Conservation (phyloP, 192 early-diverging fungal genomes). For the Tieghemiomyces parasiticus region DNA sequence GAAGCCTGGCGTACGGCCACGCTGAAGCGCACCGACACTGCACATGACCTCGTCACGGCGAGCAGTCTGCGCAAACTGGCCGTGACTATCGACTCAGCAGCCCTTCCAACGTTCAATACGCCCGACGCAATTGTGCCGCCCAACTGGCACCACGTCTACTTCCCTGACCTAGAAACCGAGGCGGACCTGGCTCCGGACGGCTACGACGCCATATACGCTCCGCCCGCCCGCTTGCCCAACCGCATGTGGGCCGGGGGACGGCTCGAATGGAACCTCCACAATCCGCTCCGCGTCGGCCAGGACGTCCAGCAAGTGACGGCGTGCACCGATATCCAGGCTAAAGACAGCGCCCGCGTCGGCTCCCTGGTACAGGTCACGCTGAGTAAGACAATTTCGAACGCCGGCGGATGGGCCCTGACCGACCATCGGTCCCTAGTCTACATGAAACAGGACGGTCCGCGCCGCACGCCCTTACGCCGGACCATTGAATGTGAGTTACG, state of each 20-base stretch:
- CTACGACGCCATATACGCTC: constrained; percentile 59
- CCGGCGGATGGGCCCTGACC: constrained; percentile 35
- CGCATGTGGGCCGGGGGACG: constrained; percentile 85
- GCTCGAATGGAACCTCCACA: constrained; percentile 36
- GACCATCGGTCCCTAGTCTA: constrained; percentile 63
- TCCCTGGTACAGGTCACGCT: constrained; percentile 55
- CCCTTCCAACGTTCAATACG: background rate
- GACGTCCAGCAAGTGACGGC: constrained; percentile 38
- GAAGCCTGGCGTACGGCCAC: too few relatives aligned
- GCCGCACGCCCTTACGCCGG: too few relatives aligned
- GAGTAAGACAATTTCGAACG: constrained; percentile 45
- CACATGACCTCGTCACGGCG: constrained; percentile 18
- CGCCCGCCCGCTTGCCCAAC: constrained; percentile 55
- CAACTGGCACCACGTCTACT: constrained; percentile 62
- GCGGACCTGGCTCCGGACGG: constrained; percentile 58
- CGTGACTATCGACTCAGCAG: constrained; percentile 15
- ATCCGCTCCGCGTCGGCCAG: constrained; percentile 49
- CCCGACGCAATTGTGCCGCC: constrained; percentile 39
- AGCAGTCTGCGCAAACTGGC: constrained; percentile 16
- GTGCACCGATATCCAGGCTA: constrained; percentile 35
- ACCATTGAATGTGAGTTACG: too few relatives aligned
- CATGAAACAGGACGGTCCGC: constrained; percentile 21
- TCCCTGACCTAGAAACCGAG: constrained; percentile 56
- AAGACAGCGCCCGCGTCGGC: constrained; percentile 29
- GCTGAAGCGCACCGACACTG: too few relatives aligned